Conservation (phyloP, 2,329 filamentous ascomycete genomes). For the Exophiala bonariae region DNA sequence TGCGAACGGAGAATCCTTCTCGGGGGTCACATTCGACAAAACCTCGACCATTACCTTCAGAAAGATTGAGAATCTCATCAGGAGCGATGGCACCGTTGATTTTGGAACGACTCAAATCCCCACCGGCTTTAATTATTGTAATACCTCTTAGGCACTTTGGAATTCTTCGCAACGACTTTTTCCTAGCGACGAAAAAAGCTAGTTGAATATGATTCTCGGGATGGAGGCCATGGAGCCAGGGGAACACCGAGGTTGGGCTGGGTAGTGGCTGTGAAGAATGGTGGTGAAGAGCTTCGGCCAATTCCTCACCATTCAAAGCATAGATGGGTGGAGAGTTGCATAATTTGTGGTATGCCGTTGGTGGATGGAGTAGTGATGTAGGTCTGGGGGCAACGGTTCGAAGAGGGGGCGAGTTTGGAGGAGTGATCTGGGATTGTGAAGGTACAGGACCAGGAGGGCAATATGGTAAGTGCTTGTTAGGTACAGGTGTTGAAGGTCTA, state of each 20-base stretch:
- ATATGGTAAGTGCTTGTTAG: conserved; percentile 87
- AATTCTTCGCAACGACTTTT: conserved; percentile 67
- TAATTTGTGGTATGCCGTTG: conserved; percentile 61
- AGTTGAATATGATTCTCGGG: conserved; percentile 85
- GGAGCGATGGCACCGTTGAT: conserved; percentile 85
- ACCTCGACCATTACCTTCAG: conserved; percentile 50
- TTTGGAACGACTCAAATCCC: conserved; percentile 70
- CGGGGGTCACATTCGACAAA: conserved; percentile 84
- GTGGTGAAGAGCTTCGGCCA: conserved; percentile 74
- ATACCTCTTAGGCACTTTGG: conserved; percentile 78
- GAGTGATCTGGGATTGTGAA: conserved; percentile 49
- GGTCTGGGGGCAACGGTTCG: conserved; percentile 58
- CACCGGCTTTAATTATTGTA: conserved; percentile 85
- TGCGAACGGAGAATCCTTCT: conserved; percentile 91
- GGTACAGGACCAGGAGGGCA: conserved; percentile 76
- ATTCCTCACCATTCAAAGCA: conserved; percentile 66
- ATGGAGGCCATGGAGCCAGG: conserved; percentile 93
- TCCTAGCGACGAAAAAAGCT: conserved; percentile 80
- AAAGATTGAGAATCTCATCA: conserved; percentile 69
- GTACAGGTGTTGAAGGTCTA: conserved; percentile 63
- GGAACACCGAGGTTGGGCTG: conserved; percentile 82
- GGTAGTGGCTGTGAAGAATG: conserved; percentile 78
- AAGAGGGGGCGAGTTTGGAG: conserved; percentile 65
- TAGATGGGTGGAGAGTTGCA: conserved; percentile 65
- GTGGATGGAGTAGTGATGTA: conserved; percentile 73